phyloP scores from a whole-genome alignment of 2,329 filamentous ascomycete genomes.

The Stylonectria norvegica region DNA sequence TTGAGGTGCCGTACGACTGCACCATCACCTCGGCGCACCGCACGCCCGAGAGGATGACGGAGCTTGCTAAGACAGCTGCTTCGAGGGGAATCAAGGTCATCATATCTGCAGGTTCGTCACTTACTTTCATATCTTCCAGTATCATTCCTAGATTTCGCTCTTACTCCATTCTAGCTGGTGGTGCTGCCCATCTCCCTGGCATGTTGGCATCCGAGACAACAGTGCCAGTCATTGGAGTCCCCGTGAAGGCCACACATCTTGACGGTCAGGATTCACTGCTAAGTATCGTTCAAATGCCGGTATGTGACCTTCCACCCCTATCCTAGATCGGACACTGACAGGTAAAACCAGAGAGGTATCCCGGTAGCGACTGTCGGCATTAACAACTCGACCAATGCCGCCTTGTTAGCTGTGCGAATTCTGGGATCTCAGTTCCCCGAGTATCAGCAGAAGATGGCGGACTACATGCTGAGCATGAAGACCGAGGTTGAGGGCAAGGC shows the following conservation, averaged over 20 bases:
- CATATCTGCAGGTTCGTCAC: slow-evolving; percentile 71
- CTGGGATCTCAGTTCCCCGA: slow-evolving; percentile 55
- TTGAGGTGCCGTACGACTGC: slow-evolving; percentile 67
- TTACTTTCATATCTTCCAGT: too few relatives aligned
- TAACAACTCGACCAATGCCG: slow-evolving; percentile 77
- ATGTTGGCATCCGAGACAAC: slow-evolving; percentile 70
- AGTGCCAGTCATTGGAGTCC: slow-evolving; percentile 73
- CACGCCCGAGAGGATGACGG: slow-evolving; percentile 67
- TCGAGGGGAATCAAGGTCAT: slow-evolving; percentile 67
- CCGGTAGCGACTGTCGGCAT: slow-evolving; percentile 75
- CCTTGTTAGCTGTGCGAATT: slow-evolving; percentile 66
- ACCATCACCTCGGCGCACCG: slow-evolving; percentile 79
- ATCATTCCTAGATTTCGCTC: too few relatives aligned
- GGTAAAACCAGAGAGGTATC: slow-evolving; percentile 49
- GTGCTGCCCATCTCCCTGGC: slow-evolving; percentile 70
- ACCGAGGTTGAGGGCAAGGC: slow-evolving; percentile 64
- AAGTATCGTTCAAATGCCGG: slow-evolving; percentile 76
- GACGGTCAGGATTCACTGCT: slow-evolving; percentile 70
- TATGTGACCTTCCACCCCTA: slow-evolving; percentile 31
- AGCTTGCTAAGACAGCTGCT: slow-evolving; percentile 61
- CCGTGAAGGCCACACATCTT: slow-evolving; percentile 68
- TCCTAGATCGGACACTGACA: neutral
- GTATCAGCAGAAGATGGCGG: slow-evolving; percentile 55
- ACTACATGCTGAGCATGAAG: slow-evolving; percentile 61
- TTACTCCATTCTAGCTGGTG: too few relatives aligned